A percentile compares a stretch with the other conserved stretches of the same genome.
Conservation (phyloP, 2,329 filamentous ascomycete genomes). For the Curvularia spicifera region DNA sequence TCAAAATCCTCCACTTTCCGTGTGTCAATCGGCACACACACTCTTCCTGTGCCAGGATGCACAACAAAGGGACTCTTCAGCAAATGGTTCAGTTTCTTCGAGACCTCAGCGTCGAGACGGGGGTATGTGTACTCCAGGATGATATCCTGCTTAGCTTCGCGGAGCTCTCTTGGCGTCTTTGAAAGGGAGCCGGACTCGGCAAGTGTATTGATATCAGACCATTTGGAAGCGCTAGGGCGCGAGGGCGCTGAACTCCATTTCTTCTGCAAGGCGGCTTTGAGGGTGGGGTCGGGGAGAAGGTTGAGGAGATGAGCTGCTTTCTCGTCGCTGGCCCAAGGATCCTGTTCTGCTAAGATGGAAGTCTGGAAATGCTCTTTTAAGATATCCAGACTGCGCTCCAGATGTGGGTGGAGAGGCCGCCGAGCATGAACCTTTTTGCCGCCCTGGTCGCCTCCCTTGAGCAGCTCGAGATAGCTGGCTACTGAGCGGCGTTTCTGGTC, state of each 20-base stretch:
- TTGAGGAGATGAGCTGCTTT: constrained; percentile 78
- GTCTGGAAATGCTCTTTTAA: constrained; percentile 83
- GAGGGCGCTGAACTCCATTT: constrained; percentile 90
- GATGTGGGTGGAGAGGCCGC: constrained; percentile 87
- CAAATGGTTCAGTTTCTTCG: constrained; percentile 97
- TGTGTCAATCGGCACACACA: constrained; percentile 93
- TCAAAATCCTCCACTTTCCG: constrained; percentile 79
- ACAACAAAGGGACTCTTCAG: constrained; percentile 97
- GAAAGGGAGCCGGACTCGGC: constrained; percentile 77
- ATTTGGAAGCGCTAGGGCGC: constrained; percentile 80
- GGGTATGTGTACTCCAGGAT: constrained; percentile 98
- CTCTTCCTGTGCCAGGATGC: constrained; percentile 89
- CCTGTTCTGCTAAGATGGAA: constrained; percentile 81
- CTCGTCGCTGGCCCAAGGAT: constrained; percentile 75
- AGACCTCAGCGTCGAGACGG: constrained; percentile 93
- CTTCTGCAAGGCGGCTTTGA: constrained; percentile 79
- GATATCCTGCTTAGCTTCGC: constrained; percentile 93
- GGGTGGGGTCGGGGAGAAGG: constrained; percentile 79
- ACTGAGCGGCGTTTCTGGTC: constrained; percentile 85
- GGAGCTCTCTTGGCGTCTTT: constrained; percentile 74
- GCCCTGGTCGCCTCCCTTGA: constrained; percentile 84
- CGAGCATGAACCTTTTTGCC: constrained; percentile 86
- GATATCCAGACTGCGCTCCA: constrained; percentile 83
- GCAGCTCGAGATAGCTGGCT: constrained; percentile 85
- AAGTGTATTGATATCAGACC: constrained; percentile 89